These are phyloP conservation scores for Pseudonitzschia pungens DNA, from an alignment of 108 stramenopile genomes.

Conservation along the genomic window DNA sequence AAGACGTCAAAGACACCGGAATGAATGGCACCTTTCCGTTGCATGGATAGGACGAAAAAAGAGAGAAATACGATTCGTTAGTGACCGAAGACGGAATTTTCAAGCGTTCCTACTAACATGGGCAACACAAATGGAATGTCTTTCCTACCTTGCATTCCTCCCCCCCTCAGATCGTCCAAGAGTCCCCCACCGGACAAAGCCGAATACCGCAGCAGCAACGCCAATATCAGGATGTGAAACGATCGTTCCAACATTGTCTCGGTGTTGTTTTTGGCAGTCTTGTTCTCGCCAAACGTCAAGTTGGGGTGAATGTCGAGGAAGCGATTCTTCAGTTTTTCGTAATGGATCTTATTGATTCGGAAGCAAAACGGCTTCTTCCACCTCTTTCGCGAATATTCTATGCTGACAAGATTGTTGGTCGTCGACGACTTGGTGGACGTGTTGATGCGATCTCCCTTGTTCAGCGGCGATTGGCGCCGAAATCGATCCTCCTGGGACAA, in stretches of 20 bases:
- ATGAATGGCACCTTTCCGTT: slow-evolving; percentile 50
- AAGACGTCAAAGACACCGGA: slow-evolving; percentile 58
- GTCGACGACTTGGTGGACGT: slow-evolving; percentile 9
- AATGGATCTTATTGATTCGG: slow-evolving; percentile 57
- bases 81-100: not conserved
- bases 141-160: slow-evolving; percentile 68
- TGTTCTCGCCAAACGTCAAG: not conserved
- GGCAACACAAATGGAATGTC: not conserved
- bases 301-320: slow-evolving; percentile 47
- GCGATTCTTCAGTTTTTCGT: slow-evolving; percentile 52
- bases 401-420: slow-evolving; percentile 26
- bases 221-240: slow-evolving; percentile 59
- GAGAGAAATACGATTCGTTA: not conserved
- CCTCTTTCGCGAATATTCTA: slow-evolving; percentile 48
- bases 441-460: slow-evolving; percentile 48
- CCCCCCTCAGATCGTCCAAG: slow-evolving; percentile 61
- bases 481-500: slow-evolving; percentile 19
- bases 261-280: not conserved
- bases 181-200: slow-evolving; percentile 70
- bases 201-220: slow-evolving; percentile 64
- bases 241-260: slow-evolving; percentile 21
- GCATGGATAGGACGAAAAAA: not conserved
- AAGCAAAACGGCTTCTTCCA: slow-evolving; percentile 69
- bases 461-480: slow-evolving; percentile 33
- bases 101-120: not conserved